Evolutionary conservation across 129 eudicot species (phyloP).

Genomic region (Tagetes patula): DNA sequence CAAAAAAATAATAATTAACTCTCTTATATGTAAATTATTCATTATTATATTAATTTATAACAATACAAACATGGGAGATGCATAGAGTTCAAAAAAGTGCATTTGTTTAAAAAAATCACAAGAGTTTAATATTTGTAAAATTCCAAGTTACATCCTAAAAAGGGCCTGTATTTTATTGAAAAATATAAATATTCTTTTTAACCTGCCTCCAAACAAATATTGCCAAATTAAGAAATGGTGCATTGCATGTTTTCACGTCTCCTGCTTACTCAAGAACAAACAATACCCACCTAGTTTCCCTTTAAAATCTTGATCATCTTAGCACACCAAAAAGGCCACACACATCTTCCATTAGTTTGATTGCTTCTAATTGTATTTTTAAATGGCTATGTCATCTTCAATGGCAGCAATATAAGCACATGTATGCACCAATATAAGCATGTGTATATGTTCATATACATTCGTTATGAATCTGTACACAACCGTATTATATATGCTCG

Average conservation of each 20-base stretch:
- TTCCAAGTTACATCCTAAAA: neutral
- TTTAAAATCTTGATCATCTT: neutral
- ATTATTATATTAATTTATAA: no score
- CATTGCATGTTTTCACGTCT: slow-evolving; percentile 23
- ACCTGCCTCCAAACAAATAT: slow-evolving; percentile 30
- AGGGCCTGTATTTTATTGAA: neutral
- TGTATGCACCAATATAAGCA: no score
- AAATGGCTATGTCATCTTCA: no score
- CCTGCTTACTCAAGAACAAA: slow-evolving; percentile 10
- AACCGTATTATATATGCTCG: no score
- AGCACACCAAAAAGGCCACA: no score
- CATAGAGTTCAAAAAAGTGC: neutral
- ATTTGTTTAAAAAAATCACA: neutral
- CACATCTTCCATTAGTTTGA: no score
- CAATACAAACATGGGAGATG: neutral
- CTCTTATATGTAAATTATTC: no score
- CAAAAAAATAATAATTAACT: no score
- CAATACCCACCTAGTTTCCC: slow-evolving; percentile 14
- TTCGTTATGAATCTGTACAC: no score
- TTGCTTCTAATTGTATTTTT: no score
- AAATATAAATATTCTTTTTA: neutral
- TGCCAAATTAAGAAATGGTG: slow-evolving; percentile 26
- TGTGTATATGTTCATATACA: no score
- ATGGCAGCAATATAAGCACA: no score
- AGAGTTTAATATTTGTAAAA: neutral